These are phyloP conservation scores for Corylus heterophylla DNA, from an alignment of 306 rosid species.

Conservation along the genomic window DNA sequence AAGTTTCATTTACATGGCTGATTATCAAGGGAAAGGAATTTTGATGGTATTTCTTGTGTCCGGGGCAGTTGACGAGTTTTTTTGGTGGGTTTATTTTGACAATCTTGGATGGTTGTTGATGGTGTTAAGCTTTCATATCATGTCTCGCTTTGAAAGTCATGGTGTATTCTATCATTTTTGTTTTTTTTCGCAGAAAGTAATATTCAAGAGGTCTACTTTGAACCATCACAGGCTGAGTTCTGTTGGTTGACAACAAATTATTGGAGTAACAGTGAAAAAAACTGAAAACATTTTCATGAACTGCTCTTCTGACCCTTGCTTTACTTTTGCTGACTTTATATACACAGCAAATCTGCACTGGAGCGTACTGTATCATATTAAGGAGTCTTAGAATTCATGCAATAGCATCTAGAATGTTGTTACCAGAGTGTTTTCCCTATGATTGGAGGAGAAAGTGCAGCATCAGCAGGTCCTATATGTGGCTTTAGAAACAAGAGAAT, in stretches of 20 bases:
- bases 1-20: not conserved
- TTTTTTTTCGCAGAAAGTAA: not conserved
- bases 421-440: not conserved
- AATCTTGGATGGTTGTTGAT: not conserved
- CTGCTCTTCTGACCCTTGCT: not conserved
- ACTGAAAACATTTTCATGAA: not conserved
- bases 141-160: not conserved
- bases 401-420: not conserved
- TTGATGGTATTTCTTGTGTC: not conserved
- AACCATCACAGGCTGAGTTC: not conserved
- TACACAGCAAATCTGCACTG: not conserved
- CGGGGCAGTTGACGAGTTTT: not conserved
- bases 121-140: not conserved
- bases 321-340: not conserved
- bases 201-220: not conserved
- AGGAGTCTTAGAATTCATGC: not conserved
- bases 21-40: not conserved
- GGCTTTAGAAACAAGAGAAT: not conserved
- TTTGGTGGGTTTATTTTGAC: no score
- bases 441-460: not conserved
- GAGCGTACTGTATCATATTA: not conserved
- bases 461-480: not conserved
- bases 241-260: not conserved
- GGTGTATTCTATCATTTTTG: not conserved
- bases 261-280: not conserved